A percentile compares a stretch with the other conserved stretches of the same genome.
These are phyloP conservation scores for Microsporum ferrugineum DNA, from an alignment of 2,329 filamentous ascomycete genomes.

Conservation along the genomic window DNA sequence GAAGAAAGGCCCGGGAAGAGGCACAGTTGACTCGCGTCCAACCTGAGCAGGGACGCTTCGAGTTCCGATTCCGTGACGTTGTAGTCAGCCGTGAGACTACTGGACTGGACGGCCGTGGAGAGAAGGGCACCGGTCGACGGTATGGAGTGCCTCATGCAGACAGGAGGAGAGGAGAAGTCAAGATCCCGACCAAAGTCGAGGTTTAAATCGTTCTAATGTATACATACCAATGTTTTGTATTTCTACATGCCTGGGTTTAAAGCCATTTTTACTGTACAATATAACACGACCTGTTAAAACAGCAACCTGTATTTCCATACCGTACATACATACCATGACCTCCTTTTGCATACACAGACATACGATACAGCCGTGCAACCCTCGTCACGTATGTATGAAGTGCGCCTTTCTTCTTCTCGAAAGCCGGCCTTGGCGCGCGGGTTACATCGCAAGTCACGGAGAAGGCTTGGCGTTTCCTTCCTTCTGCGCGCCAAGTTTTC, in stretches of 20 bases:
- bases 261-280: not conserved
- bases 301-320: too few relatives aligned
- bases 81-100: constrained; percentile 44
- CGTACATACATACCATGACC: too few relatives aligned
- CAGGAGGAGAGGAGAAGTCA: constrained; percentile 51
- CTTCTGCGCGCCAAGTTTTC: not conserved
- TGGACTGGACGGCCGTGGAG: constrained; percentile 44
- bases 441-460: not conserved
- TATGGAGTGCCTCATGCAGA: constrained; percentile 54
- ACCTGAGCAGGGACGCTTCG: constrained; percentile 42
- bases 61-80: constrained; percentile 49
- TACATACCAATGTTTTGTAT: not conserved
- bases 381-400: too few relatives aligned
- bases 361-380: not conserved
- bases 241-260: not conserved
- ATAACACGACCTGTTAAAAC: not conserved
- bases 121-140: constrained; percentile 44
- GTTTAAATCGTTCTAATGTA: constrained; percentile 22
- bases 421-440: not conserved
- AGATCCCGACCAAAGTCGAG: constrained; percentile 52
- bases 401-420: not conserved
- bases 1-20: constrained; percentile 33
- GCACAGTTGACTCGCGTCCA: constrained; percentile 34
- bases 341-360: not conserved
- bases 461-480: not conserved